A percentile compares a stretch with the other conserved stretches of the same genome.
phyloP scores from a whole-genome alignment of 2,329 filamentous ascomycete species.

The Nothomitra cinnamomea region DNA sequence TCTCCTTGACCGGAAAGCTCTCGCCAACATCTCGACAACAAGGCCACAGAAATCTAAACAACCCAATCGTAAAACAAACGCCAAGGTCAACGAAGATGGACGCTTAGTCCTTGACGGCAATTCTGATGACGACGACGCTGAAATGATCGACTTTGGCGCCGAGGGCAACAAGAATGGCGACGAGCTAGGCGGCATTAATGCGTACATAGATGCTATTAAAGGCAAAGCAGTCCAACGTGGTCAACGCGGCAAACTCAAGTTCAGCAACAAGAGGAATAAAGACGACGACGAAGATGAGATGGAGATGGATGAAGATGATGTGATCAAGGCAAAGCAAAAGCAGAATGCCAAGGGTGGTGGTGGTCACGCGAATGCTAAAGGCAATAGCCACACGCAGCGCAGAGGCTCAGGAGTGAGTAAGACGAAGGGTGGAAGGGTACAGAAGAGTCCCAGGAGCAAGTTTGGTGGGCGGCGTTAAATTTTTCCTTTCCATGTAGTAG shows the following conservation, averaged over 20 bases:
- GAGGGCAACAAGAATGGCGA: conserved; percentile 22
- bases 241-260: conserved; percentile 52
- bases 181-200: conserved; percentile 40
- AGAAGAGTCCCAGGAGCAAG: conserved; percentile 8
- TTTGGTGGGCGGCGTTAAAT: neutral
- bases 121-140: conserved; percentile 32
- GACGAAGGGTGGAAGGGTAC: conserved; percentile 10
- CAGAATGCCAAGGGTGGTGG: neutral
- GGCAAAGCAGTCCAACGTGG: conserved; percentile 47
- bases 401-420: conserved; percentile 9
- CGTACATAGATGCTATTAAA: conserved; percentile 53
- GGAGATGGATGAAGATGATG: conserved; percentile 32
- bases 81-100: conserved; percentile 57
- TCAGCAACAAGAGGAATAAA: conserved; percentile 42
- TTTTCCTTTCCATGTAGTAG: neutral
- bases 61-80: conserved; percentile 36
- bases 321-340: conserved; percentile 13
- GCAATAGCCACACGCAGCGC: conserved; percentile 6
- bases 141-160: conserved; percentile 45
- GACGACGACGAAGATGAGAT: conserved; percentile 27
- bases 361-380: neutral
- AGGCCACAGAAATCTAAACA: conserved; percentile 52
- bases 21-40: conserved; percentile 86
- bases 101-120: conserved; percentile 51
- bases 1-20: conserved; percentile 70